Base-by-base conservation (phyloP, 2,329 filamentous ascomycete species). In the Penicillium freii region DNA sequence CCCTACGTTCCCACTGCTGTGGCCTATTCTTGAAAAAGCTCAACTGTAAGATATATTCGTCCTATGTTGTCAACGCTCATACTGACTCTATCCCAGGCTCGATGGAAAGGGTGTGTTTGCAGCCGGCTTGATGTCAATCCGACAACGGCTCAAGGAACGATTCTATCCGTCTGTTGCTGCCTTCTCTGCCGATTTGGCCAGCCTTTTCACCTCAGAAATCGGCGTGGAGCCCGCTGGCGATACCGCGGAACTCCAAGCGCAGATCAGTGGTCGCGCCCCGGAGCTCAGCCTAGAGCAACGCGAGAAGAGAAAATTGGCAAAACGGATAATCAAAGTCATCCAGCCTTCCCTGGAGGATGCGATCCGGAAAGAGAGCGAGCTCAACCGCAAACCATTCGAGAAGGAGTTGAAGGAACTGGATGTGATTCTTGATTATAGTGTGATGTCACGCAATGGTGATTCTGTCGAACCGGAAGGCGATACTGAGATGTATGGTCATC, bases 271-370 rank as follows among this genome's bases (percentile, higher is more conserved):
- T 6, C 76, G 77, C 48, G 74, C 75, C 5, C 73, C 75, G 7
- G 77, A 79, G 54, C 73, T 78, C 45, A 75, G 71, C 56, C 60
- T 81, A 10, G 91, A 96, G 66, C 85, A 91, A 59, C 89, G 90
- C 57, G 90, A 96, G 65, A 86, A 89, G 60, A 89, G 90, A 67
- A 89, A 88, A 65, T 79, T 96, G n/a, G 91, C 90, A 25, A 96
- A 95, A 75, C 86, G 92, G 27, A 96, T 97, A 60, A 83, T 96
- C 63, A 95, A 91, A 72, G 85, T 87, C 1, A 83, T 96, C 33
- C 90, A 95, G 71, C 86, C 89, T 15, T 82, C 86, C 44, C 79
- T 96, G 3, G 89, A 96, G 71, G 82, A 84, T 54, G 91, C 91
- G 0, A 77, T 92, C 46, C 84, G 83, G 52, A 90, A 90, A 54